phyloP scores from a whole-genome alignment of 2,329 filamentous ascomycete genomes.

The Sarocladium kiliense region DNA sequence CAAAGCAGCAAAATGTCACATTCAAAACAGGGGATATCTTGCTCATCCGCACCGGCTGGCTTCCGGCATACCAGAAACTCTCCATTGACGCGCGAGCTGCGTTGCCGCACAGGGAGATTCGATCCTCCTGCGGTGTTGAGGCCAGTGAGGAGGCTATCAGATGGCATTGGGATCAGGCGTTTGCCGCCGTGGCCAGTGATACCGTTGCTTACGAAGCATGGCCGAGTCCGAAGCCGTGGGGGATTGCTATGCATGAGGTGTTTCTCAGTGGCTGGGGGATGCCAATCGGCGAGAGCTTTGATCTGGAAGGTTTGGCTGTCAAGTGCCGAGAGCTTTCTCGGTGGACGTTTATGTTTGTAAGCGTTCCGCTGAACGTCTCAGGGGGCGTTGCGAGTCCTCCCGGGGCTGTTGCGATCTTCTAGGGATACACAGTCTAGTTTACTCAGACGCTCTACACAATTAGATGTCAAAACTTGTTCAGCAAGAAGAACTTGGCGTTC shows the following conservation, averaged over 20 bases:
- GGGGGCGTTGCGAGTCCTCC: constrained; percentile 39
- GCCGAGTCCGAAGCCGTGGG: constrained; percentile 7
- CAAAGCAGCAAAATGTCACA: neutral
- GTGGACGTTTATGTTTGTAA: constrained; percentile 34
- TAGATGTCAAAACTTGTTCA: too few relatives aligned
- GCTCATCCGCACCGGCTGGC: constrained; percentile 9
- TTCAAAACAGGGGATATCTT: constrained; percentile 3
- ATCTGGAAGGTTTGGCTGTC: constrained; percentile 30
- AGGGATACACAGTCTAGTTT: too few relatives aligned
- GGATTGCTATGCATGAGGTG: neutral
- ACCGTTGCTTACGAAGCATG: constrained; percentile 7
- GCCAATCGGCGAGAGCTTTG: constrained; percentile 37
- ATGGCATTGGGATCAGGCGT: neutral
- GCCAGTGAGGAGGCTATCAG: constrained; percentile 2
- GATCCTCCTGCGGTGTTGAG: constrained; percentile 6
- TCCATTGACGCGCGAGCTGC: neutral
- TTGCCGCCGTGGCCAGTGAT: constrained; percentile 6
- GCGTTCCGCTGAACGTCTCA: constrained; percentile 30
- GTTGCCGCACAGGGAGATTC: neutral
- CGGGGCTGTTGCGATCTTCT: constrained; percentile 43
- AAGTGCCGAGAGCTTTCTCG: constrained; percentile 27
- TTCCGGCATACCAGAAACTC: neutral
- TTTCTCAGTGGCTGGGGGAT: constrained; percentile 36
- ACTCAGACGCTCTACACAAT: too few relatives aligned
- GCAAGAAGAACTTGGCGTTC: too few relatives aligned